Evolutionary conservation across 1,139 yeast species (phyloP), one percentile per base, ranked within the genome.

Genomic region (Pichia sp.): DNA sequence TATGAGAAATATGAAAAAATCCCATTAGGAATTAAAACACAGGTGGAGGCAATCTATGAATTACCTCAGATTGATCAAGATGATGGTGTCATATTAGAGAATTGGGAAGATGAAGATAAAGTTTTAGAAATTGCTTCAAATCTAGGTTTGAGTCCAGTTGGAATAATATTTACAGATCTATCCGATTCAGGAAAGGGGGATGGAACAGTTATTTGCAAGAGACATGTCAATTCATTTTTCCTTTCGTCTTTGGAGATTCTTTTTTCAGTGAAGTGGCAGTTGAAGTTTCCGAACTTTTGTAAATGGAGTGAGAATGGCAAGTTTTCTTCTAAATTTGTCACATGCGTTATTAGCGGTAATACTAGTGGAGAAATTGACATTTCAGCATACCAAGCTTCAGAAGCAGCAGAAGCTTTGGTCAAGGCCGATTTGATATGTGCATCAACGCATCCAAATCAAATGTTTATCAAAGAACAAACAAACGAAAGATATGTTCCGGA

Each of bases 301-400:
- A 77, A 77, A 55, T 84, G 81, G 73, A 73, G 85, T 35, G 75
- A 73, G 35, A 65, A 73, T n/a, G 88, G 90, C 1, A 58, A 62
- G 37, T 92, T 75, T 60, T 85, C 95, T 11, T 88, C 97, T 11
- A 87, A 87, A 59, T 92, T 87, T 61, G 92, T 90, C 29, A 92
- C 98, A 0, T 88, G 97, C 65, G 94, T 90, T 32, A 73, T 94
- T 4, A 77, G 94, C 2, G 99, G 98, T 29, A 95, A 95, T 50
- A 63, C 73, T 26, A 67, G 79, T 44, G 95, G 95, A 23, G 95
- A 88, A 51, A 90, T 94, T 56, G 98, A 92, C 59, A 86, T 95
- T 10, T 71, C 86, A 31, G 79, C 95, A 34, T 94, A 88, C 63
- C 98, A 94, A 64, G 96, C 88, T 0, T 83, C 95, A 5, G 77